Evolutionary conservation across 1,139 yeast species (phyloP).

Genomic region (Neolecta irregularis): DNA sequence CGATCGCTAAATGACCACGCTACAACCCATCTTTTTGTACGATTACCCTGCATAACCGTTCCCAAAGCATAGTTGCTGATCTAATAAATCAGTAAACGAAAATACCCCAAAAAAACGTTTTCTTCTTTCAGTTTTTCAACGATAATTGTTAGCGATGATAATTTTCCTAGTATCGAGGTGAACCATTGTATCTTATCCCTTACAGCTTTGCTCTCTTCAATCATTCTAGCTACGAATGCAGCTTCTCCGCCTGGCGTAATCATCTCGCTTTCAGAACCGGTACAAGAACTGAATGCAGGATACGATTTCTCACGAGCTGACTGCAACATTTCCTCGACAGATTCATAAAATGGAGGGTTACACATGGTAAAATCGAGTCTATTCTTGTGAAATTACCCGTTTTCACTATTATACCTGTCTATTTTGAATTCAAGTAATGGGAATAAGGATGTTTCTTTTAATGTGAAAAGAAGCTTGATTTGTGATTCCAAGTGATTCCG

Average conservation of each 20-base stretch:
- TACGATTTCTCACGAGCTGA: constrained; percentile 13
- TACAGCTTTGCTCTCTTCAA: constrained; percentile 22
- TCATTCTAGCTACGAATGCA: constrained; percentile 24
- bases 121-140: constrained; percentile 7
- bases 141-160: constrained; percentile 10
- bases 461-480: constrained; percentile 11
- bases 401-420: constrained; percentile 1
- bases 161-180: constrained; percentile 19
- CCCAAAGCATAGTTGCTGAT: constrained; percentile 15
- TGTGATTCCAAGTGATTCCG: constrained; percentile 13
- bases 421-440: constrained; percentile 2
- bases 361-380: constrained; percentile 25
- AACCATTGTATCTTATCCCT: constrained; percentile 16
- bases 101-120: background rate
- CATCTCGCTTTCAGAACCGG: constrained; percentile 22
- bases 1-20: constrained; percentile 23
- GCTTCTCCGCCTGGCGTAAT: constrained; percentile 30
- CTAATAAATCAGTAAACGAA: background rate
- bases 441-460: constrained; percentile 2
- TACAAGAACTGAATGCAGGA: constrained; percentile 14
- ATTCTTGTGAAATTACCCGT: background rate
- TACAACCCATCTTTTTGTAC: constrained; percentile 25
- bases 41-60: constrained; percentile 15
- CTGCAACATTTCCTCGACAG: constrained; percentile 21
- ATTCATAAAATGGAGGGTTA: constrained; percentile 33